Base-by-base conservation (phyloP, 345 rosid genomes). In the Corymbia maculata region DNA sequence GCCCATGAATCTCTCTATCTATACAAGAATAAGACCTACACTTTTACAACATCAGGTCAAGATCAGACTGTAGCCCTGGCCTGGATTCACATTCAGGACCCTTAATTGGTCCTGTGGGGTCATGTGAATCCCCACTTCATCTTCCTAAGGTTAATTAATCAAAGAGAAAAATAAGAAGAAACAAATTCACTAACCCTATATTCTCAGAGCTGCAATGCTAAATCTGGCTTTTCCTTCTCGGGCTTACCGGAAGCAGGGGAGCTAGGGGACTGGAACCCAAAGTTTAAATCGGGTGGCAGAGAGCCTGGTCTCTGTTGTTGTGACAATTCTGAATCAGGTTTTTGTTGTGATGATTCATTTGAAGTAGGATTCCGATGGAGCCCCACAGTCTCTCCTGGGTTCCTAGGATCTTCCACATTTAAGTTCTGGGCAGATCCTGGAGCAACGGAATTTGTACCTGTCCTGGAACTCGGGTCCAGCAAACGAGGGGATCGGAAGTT, bases 201-300 rank as follows among this genome's bases (percentile, higher is more conserved):
- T 51, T 82, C 88, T 94, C 91, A 94, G 42, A 94, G 95, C 90
- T 94, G 95, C 93, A 93, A 91, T 87, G 92, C 95, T 89, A 94
- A 92, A 90, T 94, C 96, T 70, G 94, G 94, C 79, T 94, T 94
- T 87, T 91, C 90, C 52, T 91, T 87, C 87, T 91, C 93, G 17
- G 85, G 91, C 28, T 87, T 88, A 86, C 87, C 85, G 32, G 90
- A 89, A 89, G 88, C 87, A 44, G 93, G 93, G 26, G 95, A 94
- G 28, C 91, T 91, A 19, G 94, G 93, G 36, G 94, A 90, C 86
- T 91, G 93, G 88, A 93, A 93, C 85, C 88, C 79, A 85, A 92
- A 61, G 64, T 92, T 95, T 85, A 94, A 86, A 88, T 93, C 95
- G 2, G 96, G 94, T 24, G 92, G 92, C 28, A 88, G 89, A 32